Evolutionary conservation across 495 filamentous ascomycete species (phyloP), one percentile per base, ranked within the genome.

Genomic region (Usnea hakonensis): DNA sequence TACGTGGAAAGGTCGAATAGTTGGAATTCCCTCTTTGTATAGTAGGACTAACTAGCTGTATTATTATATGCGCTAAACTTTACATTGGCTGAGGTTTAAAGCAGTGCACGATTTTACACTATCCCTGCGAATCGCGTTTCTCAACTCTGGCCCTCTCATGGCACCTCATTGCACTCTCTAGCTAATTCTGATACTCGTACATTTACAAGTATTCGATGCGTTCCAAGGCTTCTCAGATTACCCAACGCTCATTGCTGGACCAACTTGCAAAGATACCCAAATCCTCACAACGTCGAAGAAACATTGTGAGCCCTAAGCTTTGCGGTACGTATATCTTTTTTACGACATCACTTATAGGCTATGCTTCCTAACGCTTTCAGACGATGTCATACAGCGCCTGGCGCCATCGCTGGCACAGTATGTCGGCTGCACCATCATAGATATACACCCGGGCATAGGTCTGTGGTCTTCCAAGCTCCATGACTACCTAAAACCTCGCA

Each of bases 391-490:
- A 56, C 60, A 81, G 64, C 77, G 80, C 23, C 69, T 88, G 26
- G 79, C 77, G 11, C 84, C 83, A 2, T 83, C 80, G 14, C 81
- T 96, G 30, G 70, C 72, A 26, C 78, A 79, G 56, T 83, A 90
- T 68, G 69, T 74, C 17, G 86, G 87, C 56, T 85, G 90, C 67
- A 90, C 91, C 64, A 80, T 97, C 57, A 76, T 97, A 65, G 93
- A 97, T 68, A 75, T 96, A 43, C 88, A 89, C 75, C 93, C 93
- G 1, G 90, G 89, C 30, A 66, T 70, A 26, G 90, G 90, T 17
- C 37, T 93, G 10, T 89, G 84, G 78, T 96, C 92, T 11, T 75
- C 77, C 7, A 89, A 87, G 66, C 68, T 97, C 7, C 85, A 95
- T 68, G 80, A 90, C 1, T 75, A 78, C 41, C 75, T 97, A 37